A percentile compares a stretch with the other conserved stretches of the same genome.
Evolutionary conservation across 805 yeast species (phyloP).

Genomic region (Barnettozyma californica): DNA sequence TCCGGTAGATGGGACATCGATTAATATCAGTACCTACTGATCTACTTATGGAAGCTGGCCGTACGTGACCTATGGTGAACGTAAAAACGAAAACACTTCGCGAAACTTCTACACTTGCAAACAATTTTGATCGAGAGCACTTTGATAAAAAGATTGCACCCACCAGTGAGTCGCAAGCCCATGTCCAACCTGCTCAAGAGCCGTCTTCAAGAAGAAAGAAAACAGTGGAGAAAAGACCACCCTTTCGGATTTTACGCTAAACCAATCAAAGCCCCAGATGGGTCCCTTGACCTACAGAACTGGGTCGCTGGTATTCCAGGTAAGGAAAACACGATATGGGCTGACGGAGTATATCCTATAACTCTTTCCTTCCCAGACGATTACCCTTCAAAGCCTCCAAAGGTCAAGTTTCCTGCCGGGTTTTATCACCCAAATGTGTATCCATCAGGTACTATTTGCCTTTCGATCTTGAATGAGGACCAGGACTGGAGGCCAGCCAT

Average conservation of each 20-base stretch:
- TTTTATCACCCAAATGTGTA: slow-evolving; percentile 97
- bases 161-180: neutral
- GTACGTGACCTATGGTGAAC: too few relatives aligned
- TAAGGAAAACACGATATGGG: slow-evolving; percentile 81
- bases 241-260: slow-evolving; percentile 97
- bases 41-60: too few relatives aligned
- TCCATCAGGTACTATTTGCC: slow-evolving; percentile 95
- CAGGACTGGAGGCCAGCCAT: slow-evolving; percentile 99
- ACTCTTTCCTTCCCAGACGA: slow-evolving; percentile 82
- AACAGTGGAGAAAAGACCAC: slow-evolving; percentile 97
- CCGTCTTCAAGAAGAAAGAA: slow-evolving; percentile 86
- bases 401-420: slow-evolving; percentile 80
- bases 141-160: too few relatives aligned
- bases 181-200: slow-evolving; percentile 27
- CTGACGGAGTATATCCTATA: slow-evolving; percentile 82
- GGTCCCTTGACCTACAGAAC: slow-evolving; percentile 72
- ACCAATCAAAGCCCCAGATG: slow-evolving; percentile 76
- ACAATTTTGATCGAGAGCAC: neutral
- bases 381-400: slow-evolving; percentile 96
- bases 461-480: slow-evolving; percentile 87
- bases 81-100: neutral
- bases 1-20: slow-evolving; percentile 1
- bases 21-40: neutral
- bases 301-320: slow-evolving; percentile 99
- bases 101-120: neutral